Percentiles rank a stretch among this genome's conserved stretches.
Evolutionary conservation across 2,329 filamentous ascomycete genomes (phyloP).

Genomic region (Xylaria polymorpha): DNA sequence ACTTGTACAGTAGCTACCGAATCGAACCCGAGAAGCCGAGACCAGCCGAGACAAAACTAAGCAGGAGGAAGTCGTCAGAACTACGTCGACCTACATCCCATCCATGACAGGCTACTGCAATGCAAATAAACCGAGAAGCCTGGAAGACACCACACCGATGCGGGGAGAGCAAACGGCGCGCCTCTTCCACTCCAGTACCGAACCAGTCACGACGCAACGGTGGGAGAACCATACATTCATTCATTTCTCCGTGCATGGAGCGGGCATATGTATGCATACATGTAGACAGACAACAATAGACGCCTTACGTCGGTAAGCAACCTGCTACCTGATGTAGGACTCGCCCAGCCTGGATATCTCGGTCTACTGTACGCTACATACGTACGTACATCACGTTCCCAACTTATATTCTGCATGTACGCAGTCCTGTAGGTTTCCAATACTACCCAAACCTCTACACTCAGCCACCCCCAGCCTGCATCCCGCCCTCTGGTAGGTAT

Average conservation of each 20-base stretch:
- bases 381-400: not conserved
- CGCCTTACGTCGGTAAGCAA: not conserved
- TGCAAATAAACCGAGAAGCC: conserved; percentile 5
- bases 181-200: not conserved
- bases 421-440: not conserved
- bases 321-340: not conserved
- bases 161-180: conserved; percentile 11
- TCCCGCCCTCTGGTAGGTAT: not conserved
- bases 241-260: not conserved
- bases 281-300: not conserved
- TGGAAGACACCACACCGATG: conserved; percentile 7
- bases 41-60: not conserved
- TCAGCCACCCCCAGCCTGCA: not conserved
- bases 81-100: conserved; percentile 16
- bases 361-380: not conserved
- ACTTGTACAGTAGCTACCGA: not conserved
- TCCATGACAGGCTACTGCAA: not conserved
- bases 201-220: conserved; percentile 10
- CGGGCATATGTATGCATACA: not conserved
- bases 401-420: conserved; percentile 1
- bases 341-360: not conserved
- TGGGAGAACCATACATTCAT: not conserved
- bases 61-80: conserved; percentile 3
- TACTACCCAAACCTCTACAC: not conserved
- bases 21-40: not conserved